phyloP scores from a whole-genome alignment of 208 protist genomes.

The Acanthamoeba sp. region DNA sequence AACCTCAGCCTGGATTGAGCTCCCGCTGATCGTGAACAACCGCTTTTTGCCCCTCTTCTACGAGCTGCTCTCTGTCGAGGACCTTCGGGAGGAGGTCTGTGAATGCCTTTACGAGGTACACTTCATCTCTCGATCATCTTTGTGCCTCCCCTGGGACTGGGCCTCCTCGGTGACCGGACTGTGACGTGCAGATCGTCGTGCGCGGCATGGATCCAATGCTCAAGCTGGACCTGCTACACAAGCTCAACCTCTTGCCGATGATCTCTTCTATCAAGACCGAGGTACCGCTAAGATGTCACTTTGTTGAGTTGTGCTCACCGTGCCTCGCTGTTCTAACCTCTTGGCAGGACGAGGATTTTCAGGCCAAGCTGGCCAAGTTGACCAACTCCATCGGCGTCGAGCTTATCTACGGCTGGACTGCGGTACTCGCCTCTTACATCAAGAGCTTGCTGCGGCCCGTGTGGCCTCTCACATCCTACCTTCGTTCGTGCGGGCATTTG shows the following conservation, averaged over 20 bases:
- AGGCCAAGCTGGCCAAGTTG: slow-evolving; percentile 20
- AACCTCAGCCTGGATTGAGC: slow-evolving; percentile 80
- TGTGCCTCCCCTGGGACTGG: no score
- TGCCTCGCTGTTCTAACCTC: background rate
- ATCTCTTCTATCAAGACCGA: slow-evolving; percentile 13
- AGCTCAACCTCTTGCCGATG: background rate
- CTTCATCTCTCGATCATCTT: background rate
- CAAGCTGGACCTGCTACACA: slow-evolving; percentile 25
- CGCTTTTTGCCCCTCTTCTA: slow-evolving; percentile 81
- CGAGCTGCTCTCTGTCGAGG: slow-evolving; percentile 60
- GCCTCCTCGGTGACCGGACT: no score
- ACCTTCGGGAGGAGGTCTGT: slow-evolving; percentile 68
- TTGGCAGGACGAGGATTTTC: slow-evolving; percentile 33
- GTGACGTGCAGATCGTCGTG: background rate
- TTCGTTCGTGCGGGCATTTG: no score
- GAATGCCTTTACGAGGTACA: slow-evolving; percentile 80
- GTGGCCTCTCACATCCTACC: no score
- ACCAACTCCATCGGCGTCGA: slow-evolving; percentile 16
- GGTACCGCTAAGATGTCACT: background rate
- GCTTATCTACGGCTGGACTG: slow-evolving; percentile 45
- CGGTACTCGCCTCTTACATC: background rate
- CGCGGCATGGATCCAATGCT: slow-evolving; percentile 32
- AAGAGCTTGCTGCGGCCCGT: no score
- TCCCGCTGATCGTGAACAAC: slow-evolving; percentile 83
- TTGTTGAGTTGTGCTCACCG: background rate